A percentile compares a stretch with the other conserved stretches of the same genome.
These are phyloP conservation scores for Phlyctochytrium arcticum DNA, from an alignment of 192 early-diverging fungal species.

Conservation along the genomic window DNA sequence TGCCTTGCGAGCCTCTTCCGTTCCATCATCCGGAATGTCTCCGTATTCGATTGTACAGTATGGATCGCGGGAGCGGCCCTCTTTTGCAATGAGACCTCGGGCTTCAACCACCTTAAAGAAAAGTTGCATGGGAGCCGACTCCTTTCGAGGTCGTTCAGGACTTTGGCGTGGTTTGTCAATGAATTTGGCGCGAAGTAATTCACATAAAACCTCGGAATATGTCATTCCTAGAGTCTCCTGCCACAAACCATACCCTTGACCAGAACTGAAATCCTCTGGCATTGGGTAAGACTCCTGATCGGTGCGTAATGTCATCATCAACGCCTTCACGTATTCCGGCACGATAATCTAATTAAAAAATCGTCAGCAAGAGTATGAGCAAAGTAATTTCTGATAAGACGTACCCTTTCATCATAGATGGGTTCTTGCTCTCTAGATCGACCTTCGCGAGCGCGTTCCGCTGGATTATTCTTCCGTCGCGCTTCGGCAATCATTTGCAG, in stretches of 20 bases:
- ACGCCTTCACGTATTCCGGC: conserved; percentile 39
- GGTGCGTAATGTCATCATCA: conserved; percentile 37
- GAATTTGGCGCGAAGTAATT: conserved; percentile 32
- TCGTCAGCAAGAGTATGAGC: too few species aligned
- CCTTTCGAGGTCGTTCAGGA: neutral
- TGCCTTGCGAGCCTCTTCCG: conserved; percentile 16
- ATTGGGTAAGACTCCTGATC: conserved; percentile 33
- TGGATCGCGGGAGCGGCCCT: conserved; percentile 41
- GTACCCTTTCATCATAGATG: too few species aligned
- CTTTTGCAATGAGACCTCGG: conserved; percentile 46
- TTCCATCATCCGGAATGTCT: conserved; percentile 26
- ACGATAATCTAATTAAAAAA: conserved; percentile 25
- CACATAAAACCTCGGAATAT: conserved; percentile 39
- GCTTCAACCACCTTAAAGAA: conserved; percentile 51
- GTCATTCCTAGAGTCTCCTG: conserved; percentile 17
- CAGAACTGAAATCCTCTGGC: conserved; percentile 42
- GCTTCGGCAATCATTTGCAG: conserved; percentile 16
- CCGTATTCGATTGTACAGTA: conserved; percentile 54
- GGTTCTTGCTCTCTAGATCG: too few species aligned
- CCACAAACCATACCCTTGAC: conserved; percentile 43
- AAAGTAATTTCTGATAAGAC: too few species aligned
- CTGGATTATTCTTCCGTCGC: too few species aligned
- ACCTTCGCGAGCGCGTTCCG: too few species aligned
- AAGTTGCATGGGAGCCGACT: conserved; percentile 14
- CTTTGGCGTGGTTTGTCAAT: conserved; percentile 13